Evolutionary conservation across 176 grass and related monocot genomes (phyloP), one percentile per base, ranked within the genome.

Genomic region (Melocanna baccifera): DNA sequence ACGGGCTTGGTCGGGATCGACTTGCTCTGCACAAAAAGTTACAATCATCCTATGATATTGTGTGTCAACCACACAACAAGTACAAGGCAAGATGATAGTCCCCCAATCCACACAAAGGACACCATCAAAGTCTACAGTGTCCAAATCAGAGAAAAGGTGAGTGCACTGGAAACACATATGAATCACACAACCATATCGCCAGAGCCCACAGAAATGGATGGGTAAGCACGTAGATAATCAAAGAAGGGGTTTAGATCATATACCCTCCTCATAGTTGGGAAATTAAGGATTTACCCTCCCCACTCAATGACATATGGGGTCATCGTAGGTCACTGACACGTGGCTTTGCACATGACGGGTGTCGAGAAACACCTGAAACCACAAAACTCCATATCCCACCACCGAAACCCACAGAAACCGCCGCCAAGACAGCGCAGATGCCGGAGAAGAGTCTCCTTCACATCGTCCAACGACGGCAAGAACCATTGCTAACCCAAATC

Each of bases 1-100:
- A 92, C 86, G 0, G 94, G 92, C 77, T 91, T 97, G 43, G 94
- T 94, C 1, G 86, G 83, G 6, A 97, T 83, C 8, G 88, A 89
- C 28, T 83, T 91, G 50, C 94, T 80, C 94, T 97, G 91, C 70
- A 86, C 9, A 55, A 78, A 82, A 67, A 4, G 16, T 58, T 39
- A 46, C 45, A 68, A 48, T 56, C n/a, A 80, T 53, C 34, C 43
- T 57, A 51, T 72, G 12, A 79, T 56, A 77, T 42, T 56, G 30
- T 29, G 53, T 15, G 22, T 78, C 18, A 47, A 14, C 20, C 4
- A 83, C 15, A 76, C 39, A 28, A 36, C 12, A 12, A 45, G 68
- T 25, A 48, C 9, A 41, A 26, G 13, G 16, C 2, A 71, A 39
- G 7, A 55, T 29, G 36, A 43, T 7, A 71, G 62, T 40, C 10